A percentile compares a stretch with the other conserved stretches of the same genome.
phyloP scores from a whole-genome alignment of 2,329 filamentous ascomycete genomes.

The Talaromyces sp. region DNA sequence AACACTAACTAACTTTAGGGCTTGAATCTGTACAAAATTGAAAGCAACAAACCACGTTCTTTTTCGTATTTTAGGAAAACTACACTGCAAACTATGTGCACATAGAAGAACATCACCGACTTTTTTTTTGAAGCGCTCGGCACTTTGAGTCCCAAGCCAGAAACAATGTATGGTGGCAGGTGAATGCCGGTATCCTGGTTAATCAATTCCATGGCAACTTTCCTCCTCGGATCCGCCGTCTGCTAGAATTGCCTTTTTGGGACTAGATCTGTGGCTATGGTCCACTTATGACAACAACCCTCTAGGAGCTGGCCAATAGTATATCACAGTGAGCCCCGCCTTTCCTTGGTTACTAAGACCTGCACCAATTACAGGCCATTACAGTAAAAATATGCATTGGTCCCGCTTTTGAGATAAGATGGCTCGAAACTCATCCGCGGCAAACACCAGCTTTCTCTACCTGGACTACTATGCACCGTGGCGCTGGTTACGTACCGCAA shows the following conservation, averaged over 20 bases:
- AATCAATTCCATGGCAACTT: too few relatives aligned
- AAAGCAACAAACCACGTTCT: background rate
- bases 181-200: background rate
- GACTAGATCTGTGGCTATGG: background rate
- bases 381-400: background rate
- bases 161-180: background rate
- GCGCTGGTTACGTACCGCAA: background rate
- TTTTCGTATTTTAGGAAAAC: background rate
- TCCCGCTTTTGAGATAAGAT: background rate
- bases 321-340: background rate
- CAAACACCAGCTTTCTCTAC: background rate
- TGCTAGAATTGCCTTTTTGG: constrained; percentile 6
- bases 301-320: background rate
- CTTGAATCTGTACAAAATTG: too few relatives aligned
- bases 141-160: background rate
- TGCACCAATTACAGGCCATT: background rate
- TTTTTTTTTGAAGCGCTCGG: background rate
- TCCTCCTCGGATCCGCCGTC: background rate
- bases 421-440: background rate
- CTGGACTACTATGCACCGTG: background rate
- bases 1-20: too few relatives aligned
- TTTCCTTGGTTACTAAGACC: background rate
- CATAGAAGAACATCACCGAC: background rate
- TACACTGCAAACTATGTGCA: background rate
- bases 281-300: background rate